These are phyloP conservation scores for Trichoderma citrinoviride DNA, from an alignment of 2,329 filamentous ascomycete species.

Conservation along the genomic window DNA sequence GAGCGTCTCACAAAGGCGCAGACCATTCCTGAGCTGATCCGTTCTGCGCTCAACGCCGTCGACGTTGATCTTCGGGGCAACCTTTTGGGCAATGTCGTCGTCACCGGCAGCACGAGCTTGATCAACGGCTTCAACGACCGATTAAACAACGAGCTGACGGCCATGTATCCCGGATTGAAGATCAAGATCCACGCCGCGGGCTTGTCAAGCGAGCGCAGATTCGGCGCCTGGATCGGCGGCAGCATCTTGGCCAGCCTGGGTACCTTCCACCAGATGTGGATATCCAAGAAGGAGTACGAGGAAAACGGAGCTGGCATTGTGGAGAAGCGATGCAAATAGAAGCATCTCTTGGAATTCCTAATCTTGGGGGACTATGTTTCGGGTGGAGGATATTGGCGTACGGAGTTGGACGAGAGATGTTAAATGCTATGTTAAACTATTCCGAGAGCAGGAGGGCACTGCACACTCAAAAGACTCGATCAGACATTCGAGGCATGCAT, in stretches of 20 bases:
- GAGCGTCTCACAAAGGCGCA: slow-evolving; percentile 64
- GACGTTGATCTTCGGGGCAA: slow-evolving; percentile 86
- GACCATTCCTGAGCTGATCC: slow-evolving; percentile 81
- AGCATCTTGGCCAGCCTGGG: slow-evolving; percentile 94
- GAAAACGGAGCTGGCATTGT: slow-evolving; percentile 89
- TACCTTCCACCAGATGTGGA: slow-evolving; percentile 99
- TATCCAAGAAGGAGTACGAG: slow-evolving; percentile 94
- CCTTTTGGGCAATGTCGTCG: slow-evolving; percentile 83
- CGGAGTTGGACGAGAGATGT: slow-evolving; percentile 35
- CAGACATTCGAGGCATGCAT: slow-evolving; percentile 4
- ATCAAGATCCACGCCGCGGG: slow-evolving; percentile 88
- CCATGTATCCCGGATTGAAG: slow-evolving; percentile 78
- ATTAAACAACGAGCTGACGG: slow-evolving; percentile 76
- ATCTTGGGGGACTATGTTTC: not conserved
- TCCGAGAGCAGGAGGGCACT: not conserved
- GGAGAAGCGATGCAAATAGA: slow-evolving; percentile 91
- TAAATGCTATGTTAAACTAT: slow-evolving; percentile 24
- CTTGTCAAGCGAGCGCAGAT: slow-evolving; percentile 82
- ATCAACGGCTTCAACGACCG: slow-evolving; percentile 91
- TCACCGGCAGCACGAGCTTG: slow-evolving; percentile 84
- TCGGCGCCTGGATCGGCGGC: slow-evolving; percentile 93
- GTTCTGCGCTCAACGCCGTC: slow-evolving; percentile 70
- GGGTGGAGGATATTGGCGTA: slow-evolving; percentile 32
- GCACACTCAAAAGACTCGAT: not conserved
- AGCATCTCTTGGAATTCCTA: not conserved